Percentiles rank a stretch among this genome's conserved stretches.
phyloP scores from a whole-genome alignment of 495 filamentous ascomycete genomes.

The Penicillium canariense region DNA sequence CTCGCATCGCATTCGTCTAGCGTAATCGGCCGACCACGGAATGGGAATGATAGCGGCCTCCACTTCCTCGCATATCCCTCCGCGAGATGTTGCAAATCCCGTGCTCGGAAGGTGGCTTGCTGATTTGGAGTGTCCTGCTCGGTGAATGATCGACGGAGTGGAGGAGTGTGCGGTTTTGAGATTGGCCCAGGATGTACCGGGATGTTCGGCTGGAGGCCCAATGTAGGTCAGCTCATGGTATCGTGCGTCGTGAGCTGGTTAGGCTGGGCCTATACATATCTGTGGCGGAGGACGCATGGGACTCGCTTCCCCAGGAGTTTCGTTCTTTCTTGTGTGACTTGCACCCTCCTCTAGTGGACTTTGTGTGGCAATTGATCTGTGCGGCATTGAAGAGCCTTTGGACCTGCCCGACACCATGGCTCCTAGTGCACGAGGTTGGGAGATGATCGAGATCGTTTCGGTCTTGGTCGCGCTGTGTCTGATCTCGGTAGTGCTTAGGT shows the following conservation, averaged over 20 bases:
- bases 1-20: background rate
- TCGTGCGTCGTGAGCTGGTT: background rate
- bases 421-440: slow-evolving; percentile 26
- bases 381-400: background rate
- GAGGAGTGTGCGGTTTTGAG: background rate
- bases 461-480: slow-evolving; percentile 38
- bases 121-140: background rate
- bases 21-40: slow-evolving; percentile 3
- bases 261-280: slow-evolving; percentile 1
- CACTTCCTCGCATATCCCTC: background rate
- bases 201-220: background rate
- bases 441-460: slow-evolving; percentile 39
- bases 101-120: background rate
- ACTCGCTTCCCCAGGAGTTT: slow-evolving; percentile 15
- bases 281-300: slow-evolving; percentile 14
- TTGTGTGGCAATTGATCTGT: background rate
- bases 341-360: slow-evolving; percentile 2
- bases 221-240: no score
- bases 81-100: background rate
- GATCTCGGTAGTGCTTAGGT: slow-evolving; percentile 36
- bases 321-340: slow-evolving; percentile 13
- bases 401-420: slow-evolving; percentile 23
- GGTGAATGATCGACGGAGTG: slow-evolving; percentile 3
- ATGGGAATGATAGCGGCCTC: slow-evolving; percentile 8
- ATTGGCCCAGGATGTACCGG: background rate